These are phyloP conservation scores for Thalassiosira allenii DNA, from an alignment of 352 stramenopile genomes.

Conservation along the genomic window DNA sequence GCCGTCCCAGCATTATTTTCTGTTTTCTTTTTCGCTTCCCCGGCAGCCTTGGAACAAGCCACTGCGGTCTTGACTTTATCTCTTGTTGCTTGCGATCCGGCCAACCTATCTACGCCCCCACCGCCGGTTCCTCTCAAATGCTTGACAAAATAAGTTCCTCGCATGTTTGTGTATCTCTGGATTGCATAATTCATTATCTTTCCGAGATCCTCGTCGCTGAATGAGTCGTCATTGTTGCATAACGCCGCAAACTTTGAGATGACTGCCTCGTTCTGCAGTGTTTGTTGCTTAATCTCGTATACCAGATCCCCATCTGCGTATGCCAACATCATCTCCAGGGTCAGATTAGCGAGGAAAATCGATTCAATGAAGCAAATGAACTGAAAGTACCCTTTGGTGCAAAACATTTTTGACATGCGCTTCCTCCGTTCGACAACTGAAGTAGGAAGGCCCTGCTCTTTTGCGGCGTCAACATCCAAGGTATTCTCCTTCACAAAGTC, in stretches of 20 bases:
- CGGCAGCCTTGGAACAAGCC: background rate
- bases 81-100: background rate
- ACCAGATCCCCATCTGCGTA: slow-evolving; percentile 34
- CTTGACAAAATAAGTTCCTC: slow-evolving; percentile 9
- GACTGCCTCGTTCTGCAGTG: slow-evolving; percentile 5
- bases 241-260: background rate
- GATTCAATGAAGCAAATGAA: slow-evolving; percentile 38
- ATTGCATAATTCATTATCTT: slow-evolving; percentile 3
- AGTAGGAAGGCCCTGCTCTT: slow-evolving; percentile 8
- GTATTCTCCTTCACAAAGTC: slow-evolving; percentile 2
- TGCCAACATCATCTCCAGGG: slow-evolving; percentile 47
- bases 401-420: slow-evolving; percentile 9
- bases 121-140: background rate
- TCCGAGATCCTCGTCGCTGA: background rate
- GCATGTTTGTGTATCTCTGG: background rate
- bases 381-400: slow-evolving; percentile 23
- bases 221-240: slow-evolving; percentile 5
- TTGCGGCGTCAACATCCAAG: slow-evolving; percentile 3
- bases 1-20: background rate
- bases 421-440: slow-evolving; percentile 21
- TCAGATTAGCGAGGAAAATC: slow-evolving; percentile 37
- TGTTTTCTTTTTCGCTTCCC: background rate
- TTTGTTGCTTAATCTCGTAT: slow-evolving; percentile 16
- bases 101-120: background rate
- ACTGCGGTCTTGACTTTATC: background rate